Evolutionary conservation across 2,329 filamentous ascomycete genomes (phyloP).

Genomic region (Fusarium mundagurra): DNA sequence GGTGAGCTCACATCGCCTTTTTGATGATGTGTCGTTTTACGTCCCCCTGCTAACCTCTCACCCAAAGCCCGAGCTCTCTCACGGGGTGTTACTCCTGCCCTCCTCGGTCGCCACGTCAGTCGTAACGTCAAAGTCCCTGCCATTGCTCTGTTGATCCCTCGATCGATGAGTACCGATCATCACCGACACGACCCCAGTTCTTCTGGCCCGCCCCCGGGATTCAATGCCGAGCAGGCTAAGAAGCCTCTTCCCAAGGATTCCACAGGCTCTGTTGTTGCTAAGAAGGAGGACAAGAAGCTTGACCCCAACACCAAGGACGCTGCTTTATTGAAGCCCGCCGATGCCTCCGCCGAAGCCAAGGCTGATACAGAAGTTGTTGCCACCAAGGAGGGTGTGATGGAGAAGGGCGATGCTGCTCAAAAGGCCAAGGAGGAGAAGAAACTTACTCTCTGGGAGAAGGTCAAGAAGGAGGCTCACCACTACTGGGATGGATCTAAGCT

Average conservation of each 20-base stretch:
- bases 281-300: slow-evolving; percentile 49
- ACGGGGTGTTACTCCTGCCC: slow-evolving; percentile 57
- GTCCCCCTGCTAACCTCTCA: slow-evolving; percentile 39
- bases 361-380: slow-evolving; percentile 54
- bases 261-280: slow-evolving; percentile 46
- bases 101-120: slow-evolving; percentile 58
- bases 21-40: not conserved
- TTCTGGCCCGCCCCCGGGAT: slow-evolving; percentile 83
- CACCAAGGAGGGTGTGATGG: slow-evolving; percentile 67
- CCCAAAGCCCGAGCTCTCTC: slow-evolving; percentile 57
- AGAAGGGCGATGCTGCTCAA: slow-evolving; percentile 67
- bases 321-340: slow-evolving; percentile 31
- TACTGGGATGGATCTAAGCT: slow-evolving; percentile 99
- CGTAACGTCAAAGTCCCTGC: slow-evolving; percentile 59
- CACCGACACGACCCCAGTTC: slow-evolving; percentile 61
- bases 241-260: slow-evolving; percentile 76
- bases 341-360: slow-evolving; percentile 45
- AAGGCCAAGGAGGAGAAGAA: slow-evolving; percentile 80
- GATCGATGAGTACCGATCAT: slow-evolving; percentile 68
- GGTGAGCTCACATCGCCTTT: slow-evolving; percentile 49
- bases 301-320: slow-evolving; percentile 28
- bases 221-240: slow-evolving; percentile 90
- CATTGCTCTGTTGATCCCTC: slow-evolving; percentile 67
- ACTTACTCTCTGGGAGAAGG: slow-evolving; percentile 86
- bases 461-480: slow-evolving; percentile 92